phyloP scores from a whole-genome alignment of 1,284 basidiomycete species.

The Leccinum huronense region DNA sequence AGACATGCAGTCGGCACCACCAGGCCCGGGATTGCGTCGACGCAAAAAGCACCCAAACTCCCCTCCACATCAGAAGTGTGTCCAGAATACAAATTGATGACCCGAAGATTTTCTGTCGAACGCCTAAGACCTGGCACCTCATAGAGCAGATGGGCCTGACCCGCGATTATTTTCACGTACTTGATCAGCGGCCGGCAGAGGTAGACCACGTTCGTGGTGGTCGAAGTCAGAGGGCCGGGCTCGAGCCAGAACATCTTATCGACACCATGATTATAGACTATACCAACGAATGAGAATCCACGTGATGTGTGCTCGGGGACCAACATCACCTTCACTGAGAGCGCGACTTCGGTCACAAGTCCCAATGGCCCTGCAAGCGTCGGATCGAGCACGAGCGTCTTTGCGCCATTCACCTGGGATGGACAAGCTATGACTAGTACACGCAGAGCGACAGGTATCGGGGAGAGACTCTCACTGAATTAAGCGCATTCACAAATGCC shows the following conservation, averaged over 20 bases:
- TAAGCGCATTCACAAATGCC: constrained; percentile 76
- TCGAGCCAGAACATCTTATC: constrained; percentile 99
- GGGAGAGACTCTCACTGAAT: constrained; percentile 56
- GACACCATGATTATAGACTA: constrained; percentile 86
- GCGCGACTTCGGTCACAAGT: constrained; percentile 87
- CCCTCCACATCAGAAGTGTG: no score
- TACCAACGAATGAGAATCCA: constrained; percentile 1
- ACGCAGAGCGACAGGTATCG: neutral
- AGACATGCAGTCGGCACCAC: no score
- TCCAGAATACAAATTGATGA: no score
- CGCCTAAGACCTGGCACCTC: no score
- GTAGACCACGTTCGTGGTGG: constrained; percentile 90
- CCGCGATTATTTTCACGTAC: constrained; percentile 87
- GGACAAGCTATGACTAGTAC: constrained; percentile 11
- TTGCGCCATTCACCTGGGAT: constrained; percentile 85
- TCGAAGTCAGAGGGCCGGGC: constrained; percentile 76
- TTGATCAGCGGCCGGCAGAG: constrained; percentile 87
- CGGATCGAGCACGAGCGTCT: constrained; percentile 92
- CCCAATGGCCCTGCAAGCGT: constrained; percentile 89
- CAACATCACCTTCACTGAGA: constrained; percentile 70
- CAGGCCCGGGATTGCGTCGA: no score
- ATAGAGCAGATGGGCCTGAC: constrained; percentile 42
- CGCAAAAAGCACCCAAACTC: no score
- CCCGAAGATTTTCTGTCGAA: no score
- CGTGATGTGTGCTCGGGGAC: neutral